Conservation (phyloP, 2,329 filamentous ascomycete species). For the Claviceps cyperi region DNA sequence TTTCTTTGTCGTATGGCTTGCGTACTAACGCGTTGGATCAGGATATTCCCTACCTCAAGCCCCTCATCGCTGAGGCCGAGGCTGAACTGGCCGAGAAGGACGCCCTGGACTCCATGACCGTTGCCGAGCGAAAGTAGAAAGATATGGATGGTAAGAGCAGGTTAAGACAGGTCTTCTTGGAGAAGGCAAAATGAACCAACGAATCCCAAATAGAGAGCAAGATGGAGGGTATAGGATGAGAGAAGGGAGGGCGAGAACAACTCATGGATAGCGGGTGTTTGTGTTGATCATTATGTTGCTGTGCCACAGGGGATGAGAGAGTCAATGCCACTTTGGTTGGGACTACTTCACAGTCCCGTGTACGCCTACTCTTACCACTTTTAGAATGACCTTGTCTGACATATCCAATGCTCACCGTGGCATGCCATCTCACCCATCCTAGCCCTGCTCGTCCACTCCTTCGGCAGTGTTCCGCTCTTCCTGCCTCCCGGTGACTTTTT, state of each 20-base stretch:
- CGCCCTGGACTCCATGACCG: constrained; percentile 34
- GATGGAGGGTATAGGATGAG: background rate
- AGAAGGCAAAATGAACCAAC: background rate
- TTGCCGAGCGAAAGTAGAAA: constrained; percentile 34
- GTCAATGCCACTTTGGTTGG: background rate
- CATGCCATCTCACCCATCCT: background rate
- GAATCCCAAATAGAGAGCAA: background rate
- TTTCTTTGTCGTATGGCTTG: too few relatives aligned
- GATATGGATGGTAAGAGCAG: background rate
- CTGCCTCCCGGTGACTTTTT: too few relatives aligned
- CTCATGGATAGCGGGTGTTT: background rate
- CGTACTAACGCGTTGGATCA: constrained; percentile 10
- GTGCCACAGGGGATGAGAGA: background rate
- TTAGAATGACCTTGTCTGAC: constrained; percentile 6
- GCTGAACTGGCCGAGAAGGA: constrained; percentile 36
- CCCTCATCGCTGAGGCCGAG: constrained; percentile 37
- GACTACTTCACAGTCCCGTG: constrained; percentile 6
- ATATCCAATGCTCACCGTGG: background rate
- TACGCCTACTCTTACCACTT: constrained; percentile 8
- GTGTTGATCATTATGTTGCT: background rate
- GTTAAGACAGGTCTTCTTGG: background rate
- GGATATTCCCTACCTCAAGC: constrained; percentile 40
- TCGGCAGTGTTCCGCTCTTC: too few relatives aligned
- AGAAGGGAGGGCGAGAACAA: background rate
- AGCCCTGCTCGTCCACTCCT: background rate